A percentile compares a stretch with the other conserved stretches of the same genome.
phyloP scores from a whole-genome alignment of 1,284 basidiomycete species.

The Apiotrichum domesticum region DNA sequence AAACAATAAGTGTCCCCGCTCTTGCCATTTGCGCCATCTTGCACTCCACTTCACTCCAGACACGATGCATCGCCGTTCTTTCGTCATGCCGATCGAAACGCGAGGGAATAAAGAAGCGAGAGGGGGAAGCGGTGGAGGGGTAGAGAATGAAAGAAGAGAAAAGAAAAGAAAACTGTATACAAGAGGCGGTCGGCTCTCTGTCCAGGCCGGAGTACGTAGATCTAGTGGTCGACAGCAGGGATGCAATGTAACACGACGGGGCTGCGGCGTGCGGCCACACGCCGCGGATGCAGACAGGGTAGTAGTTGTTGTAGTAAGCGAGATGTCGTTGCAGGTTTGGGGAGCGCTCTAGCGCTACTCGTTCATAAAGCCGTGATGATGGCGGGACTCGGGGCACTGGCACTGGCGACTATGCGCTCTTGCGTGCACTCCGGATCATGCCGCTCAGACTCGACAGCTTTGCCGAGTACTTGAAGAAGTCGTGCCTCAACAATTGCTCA shows the following conservation, averaged over 20 bases:
- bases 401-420: constrained; percentile 36
- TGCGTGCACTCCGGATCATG: constrained; percentile 87
- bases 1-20: too few relatives aligned
- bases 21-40: too few relatives aligned
- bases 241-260: too few relatives aligned
- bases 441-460: constrained; percentile 79
- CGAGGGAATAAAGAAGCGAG: not conserved
- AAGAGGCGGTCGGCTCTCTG: not conserved
- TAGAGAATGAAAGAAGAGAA: not conserved
- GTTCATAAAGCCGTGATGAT: too few relatives aligned
- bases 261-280: too few relatives aligned
- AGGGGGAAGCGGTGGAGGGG: not conserved
- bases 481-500: constrained; percentile 74
- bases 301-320: too few relatives aligned
- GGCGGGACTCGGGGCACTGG: too few relatives aligned
- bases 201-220: not conserved
- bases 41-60: too few relatives aligned
- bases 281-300: too few relatives aligned
- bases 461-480: constrained; percentile 82
- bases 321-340: too few relatives aligned
- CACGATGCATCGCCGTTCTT: not conserved
- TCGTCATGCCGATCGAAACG: too few relatives aligned
- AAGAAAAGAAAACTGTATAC: not conserved
- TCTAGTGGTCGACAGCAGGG: not conserved
- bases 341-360: too few relatives aligned